Conservation (phyloP, 192 early-diverging fungal species). For the Glomus cerebriforme region DNA sequence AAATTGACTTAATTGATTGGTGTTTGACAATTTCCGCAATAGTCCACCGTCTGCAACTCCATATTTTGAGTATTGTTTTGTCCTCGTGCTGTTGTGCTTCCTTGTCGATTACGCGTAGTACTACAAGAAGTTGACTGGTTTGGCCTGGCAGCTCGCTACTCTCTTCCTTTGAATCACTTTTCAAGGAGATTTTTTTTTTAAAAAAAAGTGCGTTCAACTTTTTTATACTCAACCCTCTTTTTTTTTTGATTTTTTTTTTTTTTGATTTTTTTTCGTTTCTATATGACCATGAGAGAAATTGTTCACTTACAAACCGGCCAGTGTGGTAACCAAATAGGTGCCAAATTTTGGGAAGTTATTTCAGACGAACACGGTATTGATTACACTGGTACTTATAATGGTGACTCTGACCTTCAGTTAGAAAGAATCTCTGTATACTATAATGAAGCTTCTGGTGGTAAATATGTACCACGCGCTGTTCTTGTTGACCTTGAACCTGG, state of each 20-base stretch:
- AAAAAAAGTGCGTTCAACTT: not conserved
- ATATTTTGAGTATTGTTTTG: constrained; percentile 1
- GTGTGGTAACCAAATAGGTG: constrained; percentile 93
- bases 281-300: constrained; percentile 73
- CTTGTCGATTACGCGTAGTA: constrained; percentile 20
- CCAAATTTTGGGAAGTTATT: constrained; percentile 97
- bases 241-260: not conserved
- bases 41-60: constrained; percentile 3
- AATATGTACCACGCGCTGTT: constrained; percentile 85
- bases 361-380: constrained; percentile 88
- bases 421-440: constrained; percentile 99
- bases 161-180: not conserved
- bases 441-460: constrained; percentile 83
- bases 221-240: not conserved
- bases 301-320: constrained; percentile 95
- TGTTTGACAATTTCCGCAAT: not conserved
- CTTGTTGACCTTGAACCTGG: constrained; percentile 96
- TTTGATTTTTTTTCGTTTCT: not conserved
- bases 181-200: not conserved
- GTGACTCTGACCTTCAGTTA: constrained; percentile 85
- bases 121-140: constrained; percentile 7
- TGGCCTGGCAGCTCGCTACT: not conserved
- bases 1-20: not conserved
- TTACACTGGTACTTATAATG: constrained; percentile 79
- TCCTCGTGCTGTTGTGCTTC: not conserved